phyloP scores from a whole-genome alignment of 352 stramenopile genomes.

The Globisporangium cederbergense region DNA sequence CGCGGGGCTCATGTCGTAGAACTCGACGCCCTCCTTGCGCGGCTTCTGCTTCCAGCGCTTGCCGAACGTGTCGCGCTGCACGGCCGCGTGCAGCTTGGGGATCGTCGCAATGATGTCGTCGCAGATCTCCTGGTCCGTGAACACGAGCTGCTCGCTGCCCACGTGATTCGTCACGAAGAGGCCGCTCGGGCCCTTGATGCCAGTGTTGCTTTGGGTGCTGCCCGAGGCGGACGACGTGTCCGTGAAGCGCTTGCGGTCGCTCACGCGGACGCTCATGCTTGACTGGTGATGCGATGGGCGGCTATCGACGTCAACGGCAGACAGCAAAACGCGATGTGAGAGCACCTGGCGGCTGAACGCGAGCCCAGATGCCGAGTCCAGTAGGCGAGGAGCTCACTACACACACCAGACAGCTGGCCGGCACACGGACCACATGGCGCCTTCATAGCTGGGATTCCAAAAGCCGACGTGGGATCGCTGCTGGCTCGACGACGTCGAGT shows the following conservation, averaged over 20 bases:
- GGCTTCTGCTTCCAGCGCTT: conserved; percentile 31
- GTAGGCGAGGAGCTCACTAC: not conserved
- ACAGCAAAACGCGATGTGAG: not conserved
- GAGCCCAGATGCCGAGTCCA: not conserved
- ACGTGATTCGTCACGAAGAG: conserved; percentile 3
- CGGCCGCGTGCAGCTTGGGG: conserved; percentile 45
- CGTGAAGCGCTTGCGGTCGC: conserved; percentile 6
- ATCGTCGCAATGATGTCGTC: conserved; percentile 61
- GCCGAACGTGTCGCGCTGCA: conserved; percentile 30
- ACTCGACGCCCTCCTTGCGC: conserved; percentile 36
- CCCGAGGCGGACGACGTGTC: no score
- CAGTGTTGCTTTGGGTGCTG: no score
- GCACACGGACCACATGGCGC: no score
- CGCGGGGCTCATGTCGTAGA: conserved; percentile 39
- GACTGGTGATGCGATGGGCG: not conserved
- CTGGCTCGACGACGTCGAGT: not conserved
- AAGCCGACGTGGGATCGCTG: not conserved
- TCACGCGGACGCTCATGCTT: conserved; percentile 20
- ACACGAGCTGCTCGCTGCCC: conserved; percentile 27
- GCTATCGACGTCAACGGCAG: not conserved
- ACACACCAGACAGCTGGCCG: not conserved
- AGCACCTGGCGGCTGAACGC: not conserved
- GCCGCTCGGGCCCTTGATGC: conserved; percentile 9
- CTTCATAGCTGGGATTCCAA: not conserved
- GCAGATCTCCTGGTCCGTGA: conserved; percentile 54